Evolutionary conservation across 192 early-diverging fungal species (phyloP).

Genomic region (Pilaira anomala): DNA sequence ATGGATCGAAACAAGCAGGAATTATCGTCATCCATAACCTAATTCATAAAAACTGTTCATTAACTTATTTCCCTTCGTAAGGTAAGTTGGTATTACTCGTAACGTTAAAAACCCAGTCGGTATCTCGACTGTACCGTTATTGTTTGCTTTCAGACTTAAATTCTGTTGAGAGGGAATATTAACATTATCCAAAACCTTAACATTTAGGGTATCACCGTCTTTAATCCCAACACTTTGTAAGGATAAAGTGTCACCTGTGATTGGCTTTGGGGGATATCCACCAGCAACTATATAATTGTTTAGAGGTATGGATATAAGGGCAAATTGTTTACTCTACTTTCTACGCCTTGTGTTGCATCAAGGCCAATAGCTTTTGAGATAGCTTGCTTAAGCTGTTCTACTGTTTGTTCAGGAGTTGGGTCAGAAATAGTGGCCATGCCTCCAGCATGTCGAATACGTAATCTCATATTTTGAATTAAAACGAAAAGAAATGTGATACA

Average conservation of each 20-base stretch:
- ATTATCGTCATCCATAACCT: constrained; percentile 69
- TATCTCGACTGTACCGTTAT: too few species aligned
- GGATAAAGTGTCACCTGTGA: constrained; percentile 14
- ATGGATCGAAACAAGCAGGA: constrained; percentile 69
- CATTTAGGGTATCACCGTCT: constrained; percentile 45
- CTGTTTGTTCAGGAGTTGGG: constrained; percentile 22
- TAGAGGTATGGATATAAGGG: neutral
- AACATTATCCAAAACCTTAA: neutral
- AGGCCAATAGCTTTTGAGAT: constrained; percentile 14
- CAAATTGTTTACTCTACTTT: neutral
- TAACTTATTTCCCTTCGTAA: neutral
- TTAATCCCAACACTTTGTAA: constrained; percentile 28
- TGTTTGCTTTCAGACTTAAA: too few species aligned
- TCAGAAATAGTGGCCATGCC: constrained; percentile 36
- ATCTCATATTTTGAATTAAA: too few species aligned
- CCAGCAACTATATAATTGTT: constrained; percentile 20
- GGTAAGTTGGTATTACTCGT: too few species aligned
- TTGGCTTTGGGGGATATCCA: constrained; percentile 48
- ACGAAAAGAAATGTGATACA: too few species aligned
- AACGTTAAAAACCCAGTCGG: too few species aligned
- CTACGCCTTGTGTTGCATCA: neutral
- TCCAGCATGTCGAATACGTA: constrained; percentile 42
- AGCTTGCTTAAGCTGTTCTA: constrained; percentile 24
- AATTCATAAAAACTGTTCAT: neutral
- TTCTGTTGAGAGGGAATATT: neutral